Percentiles rank a stretch among this genome's conserved stretches.
phyloP scores from a whole-genome alignment of 805 yeast genomes.

The Candida namnaoensis region DNA sequence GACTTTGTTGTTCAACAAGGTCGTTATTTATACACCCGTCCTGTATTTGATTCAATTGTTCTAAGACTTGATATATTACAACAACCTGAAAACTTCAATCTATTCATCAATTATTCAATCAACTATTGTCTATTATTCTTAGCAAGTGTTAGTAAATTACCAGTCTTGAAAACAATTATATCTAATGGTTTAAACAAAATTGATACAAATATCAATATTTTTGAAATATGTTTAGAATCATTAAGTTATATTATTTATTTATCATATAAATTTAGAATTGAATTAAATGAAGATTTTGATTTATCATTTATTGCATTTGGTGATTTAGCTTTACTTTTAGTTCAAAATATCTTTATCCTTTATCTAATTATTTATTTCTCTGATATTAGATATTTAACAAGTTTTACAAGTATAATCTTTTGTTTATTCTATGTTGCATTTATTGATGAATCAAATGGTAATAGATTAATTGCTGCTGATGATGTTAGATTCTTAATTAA shows the following conservation, averaged over 20 bases:
- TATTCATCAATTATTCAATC: too few species aligned
- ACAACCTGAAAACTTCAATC: too few species aligned
- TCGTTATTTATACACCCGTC: constrained; percentile 15
- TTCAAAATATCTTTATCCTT: constrained; percentile 26
- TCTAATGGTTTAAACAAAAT: too few species aligned
- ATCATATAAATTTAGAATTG: constrained; percentile 25
- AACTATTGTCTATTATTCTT: too few species aligned
- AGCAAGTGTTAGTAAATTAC: too few species aligned
- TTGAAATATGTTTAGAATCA: constrained; percentile 10
- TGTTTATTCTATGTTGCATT: constrained; percentile 11
- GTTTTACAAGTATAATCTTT: constrained; percentile 11
- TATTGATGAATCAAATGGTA: constrained; percentile 6
- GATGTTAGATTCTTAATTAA: constrained; percentile 18
- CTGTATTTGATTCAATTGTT: constrained; percentile 18
- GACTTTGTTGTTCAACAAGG: constrained; percentile 13
- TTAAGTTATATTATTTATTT: constrained; percentile 22
- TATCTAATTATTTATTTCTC: constrained; percentile 17
- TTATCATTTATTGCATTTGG: constrained; percentile 26
- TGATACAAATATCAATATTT: too few species aligned
- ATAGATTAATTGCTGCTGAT: constrained; percentile 13
- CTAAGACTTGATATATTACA: constrained; percentile 16
- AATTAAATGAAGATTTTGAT: constrained; percentile 15
- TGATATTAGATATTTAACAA: constrained; percentile 8
- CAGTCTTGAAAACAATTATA: too few species aligned
- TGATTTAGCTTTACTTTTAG: constrained; percentile 24